Evolutionary conservation across 2,329 filamentous ascomycete species (phyloP), one percentile per base, ranked within the genome.

Genomic region (Plenodomus tracheiphilus): DNA sequence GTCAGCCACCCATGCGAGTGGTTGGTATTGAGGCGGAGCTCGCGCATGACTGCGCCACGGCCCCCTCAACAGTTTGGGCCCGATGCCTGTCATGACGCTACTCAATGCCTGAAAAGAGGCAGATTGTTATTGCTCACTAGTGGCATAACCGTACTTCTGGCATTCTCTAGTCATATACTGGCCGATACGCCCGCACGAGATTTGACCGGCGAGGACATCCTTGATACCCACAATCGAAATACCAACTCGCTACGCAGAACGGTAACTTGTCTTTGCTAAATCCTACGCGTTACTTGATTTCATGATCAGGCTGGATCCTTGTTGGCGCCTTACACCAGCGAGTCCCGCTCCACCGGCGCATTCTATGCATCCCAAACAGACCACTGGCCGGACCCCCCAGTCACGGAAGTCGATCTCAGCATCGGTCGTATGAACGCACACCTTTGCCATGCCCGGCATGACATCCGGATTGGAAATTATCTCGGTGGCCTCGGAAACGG

Each of bases 41-140:
- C 39, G 30, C 28, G 11, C 39, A 37, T 30, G 22, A 22, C 53
- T 56, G 50, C 47, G 53, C 53, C 50, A 53, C 49, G n/a, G 38
- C 39, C 20, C 21, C 45, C 50, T 47, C 53, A 56, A 56, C 45
- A 51, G 34, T 38, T 37, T 34, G 17, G 16, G 2, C 17, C 19
- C 17, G 36, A 16, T 28, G 15, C 16, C 10, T 16, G 36, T 11
- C 37, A 19, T 19, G 19, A 38, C 10, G 17, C 25, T 34, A 21
- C 20, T 7, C 18, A 42, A 34, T 43, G 52, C 49, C 52, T 53
- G 37, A 36, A 47, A 40, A 38, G 3, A 49, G 43, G 43, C 52
- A 30, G 21, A 39, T 38, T 43, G 2, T 5, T 4, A 5, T 18
- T 10, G 35, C 17, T 16, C 18, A 19, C 32, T 38, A 43, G 2